These are phyloP conservation scores for Acanthamoeba lenticulata DNA, from an alignment of 208 protist genomes.

Conservation along the genomic window DNA sequence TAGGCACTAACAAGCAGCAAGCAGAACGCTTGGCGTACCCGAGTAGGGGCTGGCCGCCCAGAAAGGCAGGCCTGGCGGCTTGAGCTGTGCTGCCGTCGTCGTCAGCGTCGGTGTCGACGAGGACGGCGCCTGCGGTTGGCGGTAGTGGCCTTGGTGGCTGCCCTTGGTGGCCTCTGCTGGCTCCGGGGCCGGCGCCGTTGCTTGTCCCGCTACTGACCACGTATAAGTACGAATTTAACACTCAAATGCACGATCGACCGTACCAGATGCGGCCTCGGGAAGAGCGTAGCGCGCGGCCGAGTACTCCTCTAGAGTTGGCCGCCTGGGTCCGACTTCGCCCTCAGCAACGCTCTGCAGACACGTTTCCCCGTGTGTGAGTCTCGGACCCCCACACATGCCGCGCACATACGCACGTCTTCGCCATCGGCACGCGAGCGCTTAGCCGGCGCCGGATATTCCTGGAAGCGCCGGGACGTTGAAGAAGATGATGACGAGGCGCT, in stretches of 20 bases:
- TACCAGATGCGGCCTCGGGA: not conserved
- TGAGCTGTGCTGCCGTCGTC: not conserved
- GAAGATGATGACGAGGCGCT: not conserved
- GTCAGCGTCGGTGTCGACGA: not conserved
- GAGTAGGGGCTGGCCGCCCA: not conserved
- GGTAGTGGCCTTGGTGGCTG: no score
- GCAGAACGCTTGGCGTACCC: not conserved
- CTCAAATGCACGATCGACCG: not conserved
- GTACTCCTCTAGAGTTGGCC: slow-evolving; percentile 15
- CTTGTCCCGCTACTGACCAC: not conserved
- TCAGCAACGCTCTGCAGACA: not conserved
- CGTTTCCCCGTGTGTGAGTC: not conserved
- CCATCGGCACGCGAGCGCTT: not conserved
- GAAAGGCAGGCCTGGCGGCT: not conserved
- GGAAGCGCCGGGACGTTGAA: not conserved
- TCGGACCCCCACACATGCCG: not conserved
- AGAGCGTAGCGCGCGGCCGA: not conserved
- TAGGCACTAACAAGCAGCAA: not conserved
- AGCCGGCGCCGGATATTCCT: not conserved
- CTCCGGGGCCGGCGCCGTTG: not conserved
- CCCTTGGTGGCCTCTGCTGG: no score
- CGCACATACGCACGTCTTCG: not conserved
- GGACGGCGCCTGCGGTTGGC: no score
- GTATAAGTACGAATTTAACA: no score
- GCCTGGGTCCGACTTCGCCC: not conserved